Conservation (phyloP, 371 early-diverging fungal species). For the Circinella minor region DNA sequence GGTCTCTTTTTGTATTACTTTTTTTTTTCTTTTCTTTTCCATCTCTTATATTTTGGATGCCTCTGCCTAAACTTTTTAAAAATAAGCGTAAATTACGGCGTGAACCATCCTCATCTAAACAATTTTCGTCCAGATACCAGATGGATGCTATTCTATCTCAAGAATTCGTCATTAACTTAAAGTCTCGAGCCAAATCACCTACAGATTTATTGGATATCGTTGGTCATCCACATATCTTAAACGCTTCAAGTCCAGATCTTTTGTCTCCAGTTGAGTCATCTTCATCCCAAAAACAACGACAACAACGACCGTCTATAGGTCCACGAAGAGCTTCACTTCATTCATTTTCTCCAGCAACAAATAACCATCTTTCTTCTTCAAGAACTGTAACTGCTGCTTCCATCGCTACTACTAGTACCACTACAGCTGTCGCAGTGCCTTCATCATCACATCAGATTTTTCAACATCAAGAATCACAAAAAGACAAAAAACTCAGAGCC, state of each 20-base stretch:
- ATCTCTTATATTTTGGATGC: neutral
- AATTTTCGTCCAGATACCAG: neutral
- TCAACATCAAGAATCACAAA: neutral
- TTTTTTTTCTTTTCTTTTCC: neutral
- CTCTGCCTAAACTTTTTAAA: constrained; percentile 2
- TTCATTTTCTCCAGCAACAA: constrained; percentile 3
- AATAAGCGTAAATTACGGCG: neutral
- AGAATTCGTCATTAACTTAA: constrained; percentile 13
- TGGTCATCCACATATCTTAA: constrained; percentile 15
- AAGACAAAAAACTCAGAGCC: neutral
- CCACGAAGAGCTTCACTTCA: constrained; percentile 16
- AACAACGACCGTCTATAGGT: neutral
- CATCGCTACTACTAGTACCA: neutral
- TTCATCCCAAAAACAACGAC: constrained; percentile 1
- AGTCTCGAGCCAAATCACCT: constrained; percentile 17
- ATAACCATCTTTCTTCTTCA: neutral
- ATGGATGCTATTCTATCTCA: constrained; percentile 13
- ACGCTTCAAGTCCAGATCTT: neutral
- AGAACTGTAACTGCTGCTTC: neutral
- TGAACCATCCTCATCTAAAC: neutral
- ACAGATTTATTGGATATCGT: constrained; percentile 22
- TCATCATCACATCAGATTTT: neutral
- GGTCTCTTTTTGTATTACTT: neutral
- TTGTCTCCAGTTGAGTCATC: neutral
- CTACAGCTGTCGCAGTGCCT: neutral